Conservation (phyloP, 495 filamentous ascomycete species). For the Xylaria curta region DNA sequence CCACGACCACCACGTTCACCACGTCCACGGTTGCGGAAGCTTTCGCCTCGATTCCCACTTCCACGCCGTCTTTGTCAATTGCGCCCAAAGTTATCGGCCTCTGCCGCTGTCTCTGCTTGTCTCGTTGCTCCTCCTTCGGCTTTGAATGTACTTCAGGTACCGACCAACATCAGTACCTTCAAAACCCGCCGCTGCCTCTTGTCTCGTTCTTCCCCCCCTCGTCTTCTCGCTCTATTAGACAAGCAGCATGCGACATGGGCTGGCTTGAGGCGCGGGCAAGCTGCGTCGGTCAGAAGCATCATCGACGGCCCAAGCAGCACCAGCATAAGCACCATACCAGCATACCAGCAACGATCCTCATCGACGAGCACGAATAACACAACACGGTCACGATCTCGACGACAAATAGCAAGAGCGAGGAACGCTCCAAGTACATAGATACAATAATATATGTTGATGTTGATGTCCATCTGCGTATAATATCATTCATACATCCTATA, state of each 20-base stretch:
- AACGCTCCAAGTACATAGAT: not conserved
- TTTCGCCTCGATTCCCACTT: not conserved
- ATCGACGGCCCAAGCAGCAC: constrained; percentile 31
- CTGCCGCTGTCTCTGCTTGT: not conserved
- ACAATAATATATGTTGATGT: not conserved
- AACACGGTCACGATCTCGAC: not conserved
- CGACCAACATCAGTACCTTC: constrained; percentile 2
- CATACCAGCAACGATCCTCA: constrained; percentile 5
- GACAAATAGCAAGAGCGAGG: not conserved
- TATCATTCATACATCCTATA: not conserved
- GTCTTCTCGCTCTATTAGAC: not conserved
- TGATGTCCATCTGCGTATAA: not conserved
- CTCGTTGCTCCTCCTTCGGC: not conserved
- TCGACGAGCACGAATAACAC: not conserved
- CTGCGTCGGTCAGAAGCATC: constrained; percentile 26
- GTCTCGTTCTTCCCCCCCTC: not conserved
- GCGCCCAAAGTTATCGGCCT: not conserved
- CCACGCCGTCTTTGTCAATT: not conserved
- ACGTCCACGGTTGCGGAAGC: not conserved
- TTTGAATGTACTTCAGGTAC: not conserved
- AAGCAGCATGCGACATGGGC: constrained; percentile 26
- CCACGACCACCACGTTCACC: not conserved
- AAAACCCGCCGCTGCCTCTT: not conserved
- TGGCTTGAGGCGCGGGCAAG: constrained; percentile 23
- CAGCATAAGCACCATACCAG: constrained; percentile 27